Conservation (phyloP, 1,284 basidiomycete species). For the Vanrija sp. region DNA sequence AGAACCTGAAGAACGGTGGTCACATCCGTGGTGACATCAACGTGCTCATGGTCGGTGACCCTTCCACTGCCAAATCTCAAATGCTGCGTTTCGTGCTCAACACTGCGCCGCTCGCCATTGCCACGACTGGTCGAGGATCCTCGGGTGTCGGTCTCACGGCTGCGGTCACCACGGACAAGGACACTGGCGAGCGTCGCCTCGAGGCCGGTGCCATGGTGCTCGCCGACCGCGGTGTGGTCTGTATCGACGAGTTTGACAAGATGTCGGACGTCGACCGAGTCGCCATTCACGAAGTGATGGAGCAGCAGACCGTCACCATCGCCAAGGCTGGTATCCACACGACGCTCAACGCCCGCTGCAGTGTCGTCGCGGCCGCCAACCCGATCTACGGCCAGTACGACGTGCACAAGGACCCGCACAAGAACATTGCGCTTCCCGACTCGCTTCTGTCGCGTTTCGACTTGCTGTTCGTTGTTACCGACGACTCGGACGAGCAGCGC, state of each 20-base stretch:
- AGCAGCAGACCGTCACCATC: slow-evolving; percentile 98
- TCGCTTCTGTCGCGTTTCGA: slow-evolving; percentile 99
- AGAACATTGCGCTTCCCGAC: slow-evolving; percentile 97
- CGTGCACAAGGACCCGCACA: slow-evolving; percentile 98
- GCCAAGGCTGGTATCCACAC: slow-evolving; percentile 99
- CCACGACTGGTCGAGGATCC: slow-evolving; percentile 94
- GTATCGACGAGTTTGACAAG: slow-evolving; percentile 99
- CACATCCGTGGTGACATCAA: slow-evolving; percentile 99
- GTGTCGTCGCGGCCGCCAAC: slow-evolving; percentile 96
- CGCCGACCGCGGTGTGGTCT: slow-evolving; percentile 98
- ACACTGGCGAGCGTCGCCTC: slow-evolving; percentile 86
- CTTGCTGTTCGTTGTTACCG: slow-evolving; percentile 94
- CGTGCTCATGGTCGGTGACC: slow-evolving; percentile 98
- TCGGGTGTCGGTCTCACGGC: slow-evolving; percentile 98
- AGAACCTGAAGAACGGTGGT: slow-evolving; percentile 95
- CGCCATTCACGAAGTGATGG: slow-evolving; percentile 99
- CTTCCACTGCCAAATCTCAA: slow-evolving; percentile 96
- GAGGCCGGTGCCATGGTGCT: slow-evolving; percentile 99
- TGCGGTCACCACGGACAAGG: slow-evolving; percentile 97
- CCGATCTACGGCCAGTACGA: slow-evolving; percentile 99
- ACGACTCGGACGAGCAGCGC: slow-evolving; percentile 92
- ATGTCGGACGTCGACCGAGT: slow-evolving; percentile 99
- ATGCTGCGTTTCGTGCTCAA: slow-evolving; percentile 93
- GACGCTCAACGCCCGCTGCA: slow-evolving; percentile 94
- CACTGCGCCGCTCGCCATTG: slow-evolving; percentile 94